Evolutionary conservation across 495 filamentous ascomycete species (phyloP), one percentile per base, ranked within the genome.

Genomic region (Aspergillus panamensis): DNA sequence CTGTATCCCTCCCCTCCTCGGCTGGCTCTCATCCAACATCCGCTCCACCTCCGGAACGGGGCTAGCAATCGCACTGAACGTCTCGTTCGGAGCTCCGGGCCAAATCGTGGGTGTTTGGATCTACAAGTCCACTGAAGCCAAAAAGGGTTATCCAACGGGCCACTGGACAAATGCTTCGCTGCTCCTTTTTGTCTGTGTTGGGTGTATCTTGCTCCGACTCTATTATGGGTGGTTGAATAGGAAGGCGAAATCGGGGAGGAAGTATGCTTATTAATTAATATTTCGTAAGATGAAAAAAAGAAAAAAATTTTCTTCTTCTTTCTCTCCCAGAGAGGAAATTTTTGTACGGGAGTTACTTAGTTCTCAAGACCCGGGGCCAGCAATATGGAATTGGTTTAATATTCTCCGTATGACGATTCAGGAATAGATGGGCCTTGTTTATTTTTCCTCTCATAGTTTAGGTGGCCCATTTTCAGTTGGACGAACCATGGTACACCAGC

Each of bases 21-120:
- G 87, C 33, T 89, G 84, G 84, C 75, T 90, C 3, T 85, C 84
- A 1, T 84, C 82, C 14, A 90, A 90, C 58, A 70, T 89, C 16
- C 76, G 79, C 66, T 80, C 77, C 51, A 89, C 86, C 0, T 82
- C 80, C 1, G 77, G 85, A 2, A 80, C 82, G 0, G 87, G 86
- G 0, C 75, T 89, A 3, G 87, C 85, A 0, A 87, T 89, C 44
- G 87, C 86, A 3, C 62, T 90, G 40, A 89, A 89, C 58, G 80
- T 88, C 14, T 81, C 80, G 0, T 74, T 87, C 33, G 87, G 86
- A 0, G 84, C 83, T 0, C 80, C 84, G 0, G 87, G 86, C 5
- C 85, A 89, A 65, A 88, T 89, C 21, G 82, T 83, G 0, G 86
- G 86, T 0, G 85, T 89, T 6, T 90, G 85, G 82, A 88, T 89